These are phyloP conservation scores for Arbutus unedo DNA, from an alignment of 148 eudicot species.

Conservation along the genomic window DNA sequence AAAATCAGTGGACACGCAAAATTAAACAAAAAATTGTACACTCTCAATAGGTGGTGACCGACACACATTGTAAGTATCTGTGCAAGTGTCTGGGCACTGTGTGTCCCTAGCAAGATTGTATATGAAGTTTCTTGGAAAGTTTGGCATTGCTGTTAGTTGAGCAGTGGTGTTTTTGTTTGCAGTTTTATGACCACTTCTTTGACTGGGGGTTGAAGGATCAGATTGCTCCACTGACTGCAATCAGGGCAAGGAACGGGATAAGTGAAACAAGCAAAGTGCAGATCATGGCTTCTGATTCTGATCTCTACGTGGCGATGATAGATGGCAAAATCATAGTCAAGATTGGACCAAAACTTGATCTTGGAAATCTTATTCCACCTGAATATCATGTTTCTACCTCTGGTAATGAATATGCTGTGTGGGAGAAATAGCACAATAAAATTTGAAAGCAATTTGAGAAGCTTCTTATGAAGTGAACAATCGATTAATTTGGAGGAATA, in stretches of 20 bases:
- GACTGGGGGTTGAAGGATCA: constrained; percentile 66
- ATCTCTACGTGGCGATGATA: constrained; percentile 56
- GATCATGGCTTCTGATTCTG: constrained; percentile 55
- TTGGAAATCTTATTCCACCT: constrained; percentile 51
- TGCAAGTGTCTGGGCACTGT: too few relatives aligned
- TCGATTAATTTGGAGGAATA: too few relatives aligned
- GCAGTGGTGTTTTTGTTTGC: constrained; percentile 10
- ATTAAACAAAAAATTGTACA: too few relatives aligned
- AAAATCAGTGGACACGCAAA: too few relatives aligned
- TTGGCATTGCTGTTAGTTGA: neutral
- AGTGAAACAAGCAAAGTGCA: constrained; percentile 39
- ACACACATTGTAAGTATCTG: too few relatives aligned
- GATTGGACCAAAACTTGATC: constrained; percentile 47
- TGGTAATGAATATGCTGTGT: constrained; percentile 49
- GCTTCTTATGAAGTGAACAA: neutral
- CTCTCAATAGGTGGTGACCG: too few relatives aligned
- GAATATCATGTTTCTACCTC: constrained; percentile 35
- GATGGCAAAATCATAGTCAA: constrained; percentile 44
- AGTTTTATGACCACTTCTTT: constrained; percentile 67
- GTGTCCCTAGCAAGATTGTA: too few relatives aligned
- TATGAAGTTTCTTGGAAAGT: too few relatives aligned
- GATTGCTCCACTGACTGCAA: constrained; percentile 33
- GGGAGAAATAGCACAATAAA: constrained; percentile 34
- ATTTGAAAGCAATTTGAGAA: neutral
- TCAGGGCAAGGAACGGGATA: constrained; percentile 48